These are phyloP conservation scores for Cordyceps cicadae DNA, from an alignment of 2,329 filamentous ascomycete genomes.

Conservation along the genomic window DNA sequence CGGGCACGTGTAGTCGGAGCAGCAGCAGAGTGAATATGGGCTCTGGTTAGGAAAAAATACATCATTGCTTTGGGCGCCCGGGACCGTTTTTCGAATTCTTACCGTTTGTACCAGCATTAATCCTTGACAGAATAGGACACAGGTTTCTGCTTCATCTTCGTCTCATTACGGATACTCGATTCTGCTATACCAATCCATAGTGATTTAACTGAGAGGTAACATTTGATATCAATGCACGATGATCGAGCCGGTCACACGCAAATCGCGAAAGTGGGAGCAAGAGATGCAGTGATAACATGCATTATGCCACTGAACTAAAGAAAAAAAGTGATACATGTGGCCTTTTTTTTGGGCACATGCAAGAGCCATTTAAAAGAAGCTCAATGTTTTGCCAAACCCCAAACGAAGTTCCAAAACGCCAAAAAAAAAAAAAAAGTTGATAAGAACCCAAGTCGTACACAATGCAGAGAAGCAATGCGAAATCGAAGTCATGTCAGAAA, in stretches of 20 bases:
- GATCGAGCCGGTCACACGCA: not conserved
- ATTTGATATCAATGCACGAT: not conserved
- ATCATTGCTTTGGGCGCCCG: constrained; percentile 5
- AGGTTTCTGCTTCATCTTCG: not conserved
- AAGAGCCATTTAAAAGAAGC: not conserved
- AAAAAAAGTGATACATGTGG: not conserved
- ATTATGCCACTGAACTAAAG: not conserved
- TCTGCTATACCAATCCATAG: not conserved
- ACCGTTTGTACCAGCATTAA: not conserved
- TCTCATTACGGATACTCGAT: not conserved
- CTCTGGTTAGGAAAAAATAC: not conserved
- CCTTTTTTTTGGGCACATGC: not conserved
- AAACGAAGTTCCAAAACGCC: constrained; percentile 5
- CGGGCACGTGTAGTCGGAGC: constrained; percentile 21
- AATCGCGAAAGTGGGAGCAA: not conserved
- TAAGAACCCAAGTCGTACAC: not conserved
- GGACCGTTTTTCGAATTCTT: not conserved
- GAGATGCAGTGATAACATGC: not conserved
- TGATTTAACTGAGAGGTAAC: not conserved
- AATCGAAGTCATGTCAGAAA: not conserved
- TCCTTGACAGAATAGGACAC: not conserved
- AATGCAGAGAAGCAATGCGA: not conserved
- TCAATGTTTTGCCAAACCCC: not conserved
- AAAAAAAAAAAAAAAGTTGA: not conserved
- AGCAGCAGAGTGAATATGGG: not conserved